Conservation (phyloP, 768 basidiomycete species). For the Lactifluus volemus region DNA sequence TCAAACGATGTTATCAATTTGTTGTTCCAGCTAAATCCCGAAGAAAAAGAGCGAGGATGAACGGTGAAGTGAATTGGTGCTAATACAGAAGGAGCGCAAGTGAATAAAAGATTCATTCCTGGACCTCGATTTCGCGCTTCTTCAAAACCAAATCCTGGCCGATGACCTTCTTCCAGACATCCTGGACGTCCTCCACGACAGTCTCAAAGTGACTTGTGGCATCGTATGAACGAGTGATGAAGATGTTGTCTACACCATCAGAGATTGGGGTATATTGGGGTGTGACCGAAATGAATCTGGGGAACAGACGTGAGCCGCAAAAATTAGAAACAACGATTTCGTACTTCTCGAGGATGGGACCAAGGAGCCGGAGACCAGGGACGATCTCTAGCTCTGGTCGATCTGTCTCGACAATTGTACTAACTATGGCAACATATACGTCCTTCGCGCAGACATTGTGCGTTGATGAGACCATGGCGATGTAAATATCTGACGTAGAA, state of each 20-base stretch:
- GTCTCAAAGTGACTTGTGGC: conserved; percentile 99
- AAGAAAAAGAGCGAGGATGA: background rate
- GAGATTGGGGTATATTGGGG: conserved; percentile 86
- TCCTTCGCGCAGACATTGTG: conserved; percentile 98
- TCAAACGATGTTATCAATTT: conserved; percentile 12
- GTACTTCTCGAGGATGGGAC: conserved; percentile 90
- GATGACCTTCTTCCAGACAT: conserved; percentile 87
- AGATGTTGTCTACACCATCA: conserved; percentile 84
- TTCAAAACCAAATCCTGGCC: conserved; percentile 76
- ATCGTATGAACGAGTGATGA: conserved; percentile 96
- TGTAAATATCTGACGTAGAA: conserved; percentile 80
- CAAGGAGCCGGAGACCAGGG: conserved; percentile 89
- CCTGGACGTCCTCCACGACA: conserved; percentile 93
- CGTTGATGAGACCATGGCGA: conserved; percentile 93
- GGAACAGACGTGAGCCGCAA: background rate
- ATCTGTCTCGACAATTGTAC: conserved; percentile 94
- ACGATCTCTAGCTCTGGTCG: conserved; percentile 85
- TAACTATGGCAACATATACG: conserved; percentile 93
- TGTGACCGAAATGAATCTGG: conserved; percentile 83
- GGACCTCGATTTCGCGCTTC: conserved; percentile 71
- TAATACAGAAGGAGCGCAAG: background rate
- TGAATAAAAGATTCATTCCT: conserved; percentile 30
- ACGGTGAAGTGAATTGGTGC: background rate
- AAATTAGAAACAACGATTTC: conserved; percentile 21
- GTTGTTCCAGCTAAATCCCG: conserved; percentile 6